phyloP scores from a whole-genome alignment of 2,329 filamentous ascomycete genomes.

The Fusarium graminum region DNA sequence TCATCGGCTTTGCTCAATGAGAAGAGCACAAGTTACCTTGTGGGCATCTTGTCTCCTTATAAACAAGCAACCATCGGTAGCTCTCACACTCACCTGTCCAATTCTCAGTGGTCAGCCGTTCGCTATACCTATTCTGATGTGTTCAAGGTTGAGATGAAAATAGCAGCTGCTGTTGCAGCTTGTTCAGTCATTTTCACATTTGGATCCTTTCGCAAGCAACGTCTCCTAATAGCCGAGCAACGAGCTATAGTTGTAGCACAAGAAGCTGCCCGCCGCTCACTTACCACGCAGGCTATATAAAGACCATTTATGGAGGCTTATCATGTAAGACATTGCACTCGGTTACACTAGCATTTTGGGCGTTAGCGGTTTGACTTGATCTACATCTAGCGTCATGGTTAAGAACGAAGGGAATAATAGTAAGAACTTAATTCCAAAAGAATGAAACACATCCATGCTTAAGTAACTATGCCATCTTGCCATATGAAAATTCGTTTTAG shows the following conservation, averaged over 20 bases:
- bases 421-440: too few relatives aligned
- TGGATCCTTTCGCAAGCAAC: conserved; percentile 54
- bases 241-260: conserved; percentile 34
- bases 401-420: background rate
- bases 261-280: conserved; percentile 33
- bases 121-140: conserved; percentile 59
- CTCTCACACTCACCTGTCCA: conserved; percentile 42
- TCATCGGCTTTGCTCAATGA: conserved; percentile 62
- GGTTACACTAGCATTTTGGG: background rate
- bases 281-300: conserved; percentile 7
- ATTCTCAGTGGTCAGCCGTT: conserved; percentile 51
- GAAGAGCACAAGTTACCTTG: conserved; percentile 49
- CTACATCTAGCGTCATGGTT: background rate
- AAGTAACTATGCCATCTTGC: too few relatives aligned
- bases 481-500: too few relatives aligned
- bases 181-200: conserved; percentile 57
- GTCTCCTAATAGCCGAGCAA: conserved; percentile 39
- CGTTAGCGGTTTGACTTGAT: conserved; percentile 8
- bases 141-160: conserved; percentile 62
- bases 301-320: background rate
- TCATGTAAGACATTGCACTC: background rate
- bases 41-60: conserved; percentile 47
- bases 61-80: conserved; percentile 49
- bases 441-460: too few relatives aligned
- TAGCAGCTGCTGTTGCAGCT: conserved; percentile 59